Evolutionary conservation across 176 grass and related monocot genomes (phyloP), one percentile per base, ranked within the genome.

Genomic region (Alloteropsis semialata): DNA sequence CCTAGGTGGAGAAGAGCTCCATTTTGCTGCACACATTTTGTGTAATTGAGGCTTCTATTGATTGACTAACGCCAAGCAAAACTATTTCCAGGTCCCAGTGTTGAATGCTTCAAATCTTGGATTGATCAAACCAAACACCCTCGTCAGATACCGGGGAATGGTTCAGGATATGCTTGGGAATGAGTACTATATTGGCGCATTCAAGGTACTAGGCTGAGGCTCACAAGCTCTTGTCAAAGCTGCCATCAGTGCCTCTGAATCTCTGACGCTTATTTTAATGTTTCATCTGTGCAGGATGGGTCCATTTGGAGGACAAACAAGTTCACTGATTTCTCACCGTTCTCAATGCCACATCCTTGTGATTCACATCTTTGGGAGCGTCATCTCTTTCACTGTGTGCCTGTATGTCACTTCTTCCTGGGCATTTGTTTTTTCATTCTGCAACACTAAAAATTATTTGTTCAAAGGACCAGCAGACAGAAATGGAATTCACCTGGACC

Each of bases 131-230:
- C 96, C 92, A n/a, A 98, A 98, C 69, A 95, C 96, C 14, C 91
- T 95, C 1, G 91, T 98, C 24, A 82, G 96, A 19, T 95, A 90
- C 51, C 72, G 87, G 28, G 96, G 93, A 45, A 98, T 95, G 96
- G 89, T 98, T 58, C 96, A 98, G 87, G 96, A 98, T 73, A 98
- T 98, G 91, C 87, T 98, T 0, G 96, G 96, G 5, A 98, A 90
- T 71, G 96, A 98, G 18, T 89, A 90, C 53, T 98, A 95, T 32
- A 79, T 93, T 49, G 96, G 96, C 4, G 93, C 91, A 79, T 98
- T 92, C 66, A 95, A 96, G 89, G 96, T 96, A 87, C 32, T 80
- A 6, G 22, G 58, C 3, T 30, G 10, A 12, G 63, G 10, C 45
- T 74, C 30, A 11, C 55, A 30, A 22, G 15, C 1, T 50, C 14